Base-by-base conservation (phyloP, 176 grass and related monocot genomes). In the Avena sativa region DNA sequence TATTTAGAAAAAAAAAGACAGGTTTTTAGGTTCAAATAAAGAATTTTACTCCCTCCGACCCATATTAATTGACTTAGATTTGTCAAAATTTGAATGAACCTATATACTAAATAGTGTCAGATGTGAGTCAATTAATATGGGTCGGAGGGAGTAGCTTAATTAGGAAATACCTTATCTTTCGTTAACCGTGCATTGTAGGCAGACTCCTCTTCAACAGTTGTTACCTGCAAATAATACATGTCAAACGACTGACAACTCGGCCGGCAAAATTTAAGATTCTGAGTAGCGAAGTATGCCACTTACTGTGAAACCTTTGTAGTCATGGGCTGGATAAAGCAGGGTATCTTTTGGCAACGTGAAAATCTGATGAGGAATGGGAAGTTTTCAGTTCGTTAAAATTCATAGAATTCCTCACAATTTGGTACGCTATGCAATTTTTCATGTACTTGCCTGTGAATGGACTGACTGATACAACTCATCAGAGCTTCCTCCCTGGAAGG, bases 291-390 rank as follows among this genome's bases (percentile, higher is more conserved):
- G 28, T 68, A 20, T 19, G 49, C 50, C 38, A 89, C 88, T 83
- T 92, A 98, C 93, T 71, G 90, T 91, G 87, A 94, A 99, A 58
- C 97, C 97, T 89, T 96, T 96, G 83, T 99, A 99, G 83, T 99
- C 97, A 89, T 99, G 97, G 62, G 28, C 90, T 81, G 97, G 97
- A 90, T 96, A 99, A 38, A 99, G 87, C 40, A 96, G 83, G 53
- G 96, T 96, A 90, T 96, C 90, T 71, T 86, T 91, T 49, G 93
- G 96, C 85, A 98, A 87, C 40, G 92, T 90, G 51, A 98, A 90
- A 85, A 98, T 98, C 96, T 98, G 90, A 80, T 57, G n/a, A 76
- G 14, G 49, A 25, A 67, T 38, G 73, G 36, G 44, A 53, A 70
- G 14, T 77, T 25, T 63, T 80, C 49, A 85, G 8, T 88, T 66